These are phyloP conservation scores for Penicillium coffeae DNA, from an alignment of 495 filamentous ascomycete genomes.

Conservation along the genomic window DNA sequence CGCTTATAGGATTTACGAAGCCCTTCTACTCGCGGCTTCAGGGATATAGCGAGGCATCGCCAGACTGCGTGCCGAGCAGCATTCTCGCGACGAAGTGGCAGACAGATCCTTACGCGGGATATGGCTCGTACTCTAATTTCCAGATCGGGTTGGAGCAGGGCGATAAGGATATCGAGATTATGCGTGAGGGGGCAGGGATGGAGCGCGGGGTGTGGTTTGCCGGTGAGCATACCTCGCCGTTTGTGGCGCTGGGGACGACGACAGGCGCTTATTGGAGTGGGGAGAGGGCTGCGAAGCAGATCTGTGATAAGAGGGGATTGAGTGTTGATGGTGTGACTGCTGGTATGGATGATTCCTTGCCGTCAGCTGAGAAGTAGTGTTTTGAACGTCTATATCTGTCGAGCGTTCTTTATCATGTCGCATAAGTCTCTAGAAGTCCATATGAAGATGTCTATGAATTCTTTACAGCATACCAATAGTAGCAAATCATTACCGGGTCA, in stretches of 20 bases:
- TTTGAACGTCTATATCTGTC: background rate
- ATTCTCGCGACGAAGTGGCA: conserved; percentile 76
- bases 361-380: conserved; percentile 19
- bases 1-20: conserved; percentile 43
- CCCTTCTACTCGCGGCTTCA: conserved; percentile 72
- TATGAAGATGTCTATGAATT: no score
- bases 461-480: no score
- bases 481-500: conserved; percentile 18
- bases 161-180: conserved; percentile 62
- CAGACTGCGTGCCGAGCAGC: conserved; percentile 58
- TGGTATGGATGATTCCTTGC: conserved; percentile 37
- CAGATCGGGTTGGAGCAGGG: conserved; percentile 71
- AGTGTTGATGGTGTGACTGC: conserved; percentile 20
- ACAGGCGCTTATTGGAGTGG: conserved; percentile 94
- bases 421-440: no score
- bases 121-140: conserved; percentile 91
- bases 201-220: conserved; percentile 81
- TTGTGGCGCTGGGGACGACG: conserved; percentile 79
- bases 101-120: conserved; percentile 75
- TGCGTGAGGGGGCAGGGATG: conserved; percentile 62
- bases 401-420: no score
- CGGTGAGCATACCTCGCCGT: conserved; percentile 90
- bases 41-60: conserved; percentile 49
- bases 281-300: conserved; percentile 66
- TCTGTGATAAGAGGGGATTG: conserved; percentile 43